Base-by-base conservation (phyloP, 345 rosid species). In the Eucalyptus decipiens region DNA sequence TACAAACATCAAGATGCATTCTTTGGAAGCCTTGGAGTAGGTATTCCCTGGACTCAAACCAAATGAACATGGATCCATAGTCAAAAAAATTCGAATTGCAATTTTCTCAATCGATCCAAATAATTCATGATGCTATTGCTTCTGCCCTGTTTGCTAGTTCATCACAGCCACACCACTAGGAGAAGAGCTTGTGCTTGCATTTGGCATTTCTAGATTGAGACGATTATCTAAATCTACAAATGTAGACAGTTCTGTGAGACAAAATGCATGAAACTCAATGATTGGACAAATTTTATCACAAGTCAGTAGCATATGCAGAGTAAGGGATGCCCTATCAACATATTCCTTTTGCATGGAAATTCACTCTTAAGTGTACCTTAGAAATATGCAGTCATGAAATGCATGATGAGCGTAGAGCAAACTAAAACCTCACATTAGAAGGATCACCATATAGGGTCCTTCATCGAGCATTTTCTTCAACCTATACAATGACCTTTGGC, bases 211-310 rank as follows among this genome's bases (percentile, higher is more conserved):
- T 26, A 60, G 4, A 60, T 2, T 6, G 2, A 60, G 0, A 28
- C 4, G 16, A 12, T 60, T 11, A 60, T 6, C 16, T 12, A 0
- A 28, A 60, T 60, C 8, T 1, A 0, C 32, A 0, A 28, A 60
- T 26, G 32, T 0, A 12, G 67, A 60, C 2, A 60, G 4, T 60
- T 60, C 4, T 6, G 8, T 28, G 67, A 60, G 8, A 60, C 0
- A 26, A 28, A 60, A 60, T 28, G 67, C 0, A 4, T 60, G 67
- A 1, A 26, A 28, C 67, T 3, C 32, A 60, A 28, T 60, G 67
- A 4, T 60, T 28, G 32, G 32, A 26, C 7, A 60, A 60, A 26
- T 26, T 58, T 58, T 58, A 58, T 58, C n/a, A 0, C 7, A 58
- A 10, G n/a, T 58, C 16, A 11, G 4, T 5, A 60, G 67, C 7